A percentile compares a stretch with the other conserved stretches of the same genome.
Conservation (phyloP, 768 basidiomycete genomes). For the Nidularia pulvinata region DNA sequence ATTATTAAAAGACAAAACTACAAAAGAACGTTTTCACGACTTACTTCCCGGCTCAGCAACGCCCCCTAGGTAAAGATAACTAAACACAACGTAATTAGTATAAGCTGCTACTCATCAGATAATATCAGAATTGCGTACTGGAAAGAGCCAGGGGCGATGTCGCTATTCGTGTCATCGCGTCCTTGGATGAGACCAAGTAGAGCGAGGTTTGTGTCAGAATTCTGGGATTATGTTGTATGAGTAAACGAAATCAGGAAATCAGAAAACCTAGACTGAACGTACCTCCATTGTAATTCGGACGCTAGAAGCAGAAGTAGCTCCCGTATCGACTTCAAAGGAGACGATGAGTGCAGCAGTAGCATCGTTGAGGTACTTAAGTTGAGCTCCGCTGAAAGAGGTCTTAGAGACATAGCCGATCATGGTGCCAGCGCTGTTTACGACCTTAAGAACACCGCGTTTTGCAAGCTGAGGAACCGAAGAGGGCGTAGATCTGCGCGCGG, state of each 20-base stretch:
- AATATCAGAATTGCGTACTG: constrained; percentile 1
- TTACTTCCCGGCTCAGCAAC: neutral
- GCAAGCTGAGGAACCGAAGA: neutral
- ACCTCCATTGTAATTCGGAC: neutral
- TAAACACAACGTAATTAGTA: neutral
- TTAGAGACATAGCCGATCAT: neutral
- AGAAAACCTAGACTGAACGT: neutral
- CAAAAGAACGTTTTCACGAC: neutral
- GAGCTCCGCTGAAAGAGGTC: neutral
- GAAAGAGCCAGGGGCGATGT: constrained; percentile 2
- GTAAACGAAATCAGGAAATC: neutral
- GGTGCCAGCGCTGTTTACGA: neutral
- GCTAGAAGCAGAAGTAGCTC: neutral
- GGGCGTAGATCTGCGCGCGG: neutral
- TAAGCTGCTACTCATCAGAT: neutral
- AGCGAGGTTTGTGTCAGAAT: neutral
- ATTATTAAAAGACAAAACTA: neutral
- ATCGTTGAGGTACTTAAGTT: neutral
- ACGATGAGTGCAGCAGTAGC: neutral
- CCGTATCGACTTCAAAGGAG: neutral
- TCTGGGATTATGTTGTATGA: neutral
- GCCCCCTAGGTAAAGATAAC: neutral
- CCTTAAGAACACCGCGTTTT: neutral
- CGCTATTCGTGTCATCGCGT: constrained; percentile 4
- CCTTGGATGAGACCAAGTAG: constrained; percentile 6